Evolutionary conservation across 805 yeast species (phyloP).

Genomic region (Yamadazyma scolyti): DNA sequence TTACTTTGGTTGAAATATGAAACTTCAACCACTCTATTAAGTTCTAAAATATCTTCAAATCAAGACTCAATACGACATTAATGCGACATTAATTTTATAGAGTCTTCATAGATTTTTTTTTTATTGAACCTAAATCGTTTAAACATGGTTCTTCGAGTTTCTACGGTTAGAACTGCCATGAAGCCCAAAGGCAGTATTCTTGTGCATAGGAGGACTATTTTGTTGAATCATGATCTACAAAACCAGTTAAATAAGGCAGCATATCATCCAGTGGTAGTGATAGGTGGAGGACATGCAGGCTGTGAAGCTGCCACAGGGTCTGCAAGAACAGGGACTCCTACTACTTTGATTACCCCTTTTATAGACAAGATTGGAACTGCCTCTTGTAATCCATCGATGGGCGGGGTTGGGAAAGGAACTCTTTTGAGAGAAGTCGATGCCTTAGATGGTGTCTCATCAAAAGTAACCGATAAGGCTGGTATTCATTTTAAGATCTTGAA

Average conservation of each 20-base stretch:
- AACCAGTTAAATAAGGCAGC: constrained; percentile 23
- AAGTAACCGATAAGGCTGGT: constrained; percentile 89
- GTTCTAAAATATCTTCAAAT: too few relatives aligned
- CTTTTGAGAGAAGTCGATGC: constrained; percentile 92
- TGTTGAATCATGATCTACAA: constrained; percentile 34
- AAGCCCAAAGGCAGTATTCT: too few relatives aligned
- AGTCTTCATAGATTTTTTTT: too few relatives aligned
- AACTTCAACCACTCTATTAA: too few relatives aligned
- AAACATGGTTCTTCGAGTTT: too few relatives aligned
- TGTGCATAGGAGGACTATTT: constrained; percentile 15
- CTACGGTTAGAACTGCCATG: too few relatives aligned
- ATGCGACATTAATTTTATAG: background rate
- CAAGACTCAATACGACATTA: background rate
- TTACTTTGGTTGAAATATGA: too few relatives aligned
- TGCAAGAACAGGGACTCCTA: constrained; percentile 73
- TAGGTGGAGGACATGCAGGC: constrained; percentile 99
- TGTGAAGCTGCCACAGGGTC: constrained; percentile 95
- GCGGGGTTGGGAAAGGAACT: constrained; percentile 98
- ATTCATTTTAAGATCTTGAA: constrained; percentile 86
- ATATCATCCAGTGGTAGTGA: constrained; percentile 67
- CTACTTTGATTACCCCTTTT: constrained; percentile 76
- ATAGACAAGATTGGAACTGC: constrained; percentile 82
- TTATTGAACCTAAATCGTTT: too few relatives aligned
- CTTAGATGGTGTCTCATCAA: constrained; percentile 84
- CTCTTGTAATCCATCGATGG: constrained; percentile 96